These are phyloP conservation scores for Clavispora carvajalis DNA, from an alignment of 805 yeast genomes.

Conservation along the genomic window DNA sequence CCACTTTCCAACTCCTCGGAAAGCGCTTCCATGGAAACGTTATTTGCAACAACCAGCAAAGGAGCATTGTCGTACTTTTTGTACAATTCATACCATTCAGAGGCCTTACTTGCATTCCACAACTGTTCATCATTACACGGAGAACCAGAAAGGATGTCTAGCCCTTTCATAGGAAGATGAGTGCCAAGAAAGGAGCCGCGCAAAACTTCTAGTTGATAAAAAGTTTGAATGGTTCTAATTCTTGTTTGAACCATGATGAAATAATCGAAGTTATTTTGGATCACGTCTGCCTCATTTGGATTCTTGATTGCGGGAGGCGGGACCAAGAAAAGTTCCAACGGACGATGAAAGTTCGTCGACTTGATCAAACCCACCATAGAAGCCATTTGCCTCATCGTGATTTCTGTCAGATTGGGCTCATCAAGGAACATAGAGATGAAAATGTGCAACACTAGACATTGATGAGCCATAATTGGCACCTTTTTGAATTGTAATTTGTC, in stretches of 20 bases:
- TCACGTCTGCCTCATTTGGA: slow-evolving; percentile 18
- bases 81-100: slow-evolving; percentile 45
- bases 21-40: slow-evolving; percentile 42
- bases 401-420: slow-evolving; percentile 45
- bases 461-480: slow-evolving; percentile 53
- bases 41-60: slow-evolving; percentile 54
- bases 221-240: slow-evolving; percentile 47
- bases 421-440: slow-evolving; percentile 54
- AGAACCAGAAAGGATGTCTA: slow-evolving; percentile 52
- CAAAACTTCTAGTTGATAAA: slow-evolving; percentile 46
- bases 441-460: slow-evolving; percentile 50
- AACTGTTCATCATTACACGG: slow-evolving; percentile 56
- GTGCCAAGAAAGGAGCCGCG: slow-evolving; percentile 43
- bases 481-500: slow-evolving; percentile 46
- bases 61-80: slow-evolving; percentile 6
- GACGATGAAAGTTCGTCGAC: slow-evolving; percentile 48
- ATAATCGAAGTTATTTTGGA: slow-evolving; percentile 44
- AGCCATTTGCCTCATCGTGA: slow-evolving; percentile 48
- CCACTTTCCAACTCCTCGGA: slow-evolving; percentile 28
- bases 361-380: slow-evolving; percentile 51
- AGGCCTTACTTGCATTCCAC: slow-evolving; percentile 49
- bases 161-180: slow-evolving; percentile 36
- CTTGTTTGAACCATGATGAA: slow-evolving; percentile 52
- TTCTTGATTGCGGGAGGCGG: slow-evolving; percentile 19
- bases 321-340: slow-evolving; percentile 32